Evolutionary conservation across 1,284 basidiomycete genomes (phyloP), one percentile per base, ranked within the genome.

Genomic region (Ceratobasidium sp.): DNA sequence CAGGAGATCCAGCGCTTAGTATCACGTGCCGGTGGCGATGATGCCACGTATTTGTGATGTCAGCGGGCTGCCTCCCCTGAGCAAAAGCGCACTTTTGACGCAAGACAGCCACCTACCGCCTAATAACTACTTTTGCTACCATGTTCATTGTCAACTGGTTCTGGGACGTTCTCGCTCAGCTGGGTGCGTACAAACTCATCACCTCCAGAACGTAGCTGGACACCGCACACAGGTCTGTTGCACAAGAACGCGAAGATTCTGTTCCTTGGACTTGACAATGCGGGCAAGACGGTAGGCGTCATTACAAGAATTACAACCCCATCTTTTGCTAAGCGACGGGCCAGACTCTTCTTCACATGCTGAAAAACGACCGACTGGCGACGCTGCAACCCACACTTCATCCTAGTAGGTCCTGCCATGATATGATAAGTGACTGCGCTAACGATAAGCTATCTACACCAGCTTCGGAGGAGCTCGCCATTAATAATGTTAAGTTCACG

Each of bases 191-290:
- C 34, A 18, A 28, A 39, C 12, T 14, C 36, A 6, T 9, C 41
- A 23, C 9, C 10, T 6, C 32, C n/a, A 2, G 26, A 3, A 8
- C 18, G 26, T 43, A 14, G 46, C 57, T 64, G 9, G n/a, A 69
- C 71, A 26, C 39, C 48, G 23, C 71, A 30, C 12, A 18, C 78
- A 97, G 97, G 97, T 78, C 88, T 99, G 79, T 83, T 94, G 83
- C 95, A 98, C 88, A 98, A 98, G 90, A 98, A 97, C 80, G 97
- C 97, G 77, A 99, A 99, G 89, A 98, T 99, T 82, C 89, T 99
- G 76, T 99, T 99, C 89, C 88, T 98, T 72, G 97, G 97, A 78
- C 89, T 99, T 69, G 97, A 98, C 81, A 98, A 98, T 85, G 97
- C 97, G 72, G 97, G 97, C 79, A 99, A 99, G 88, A 99, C 97